Base-by-base conservation (phyloP, 2,329 filamentous ascomycete species). In the Xylariaceae sp. region DNA sequence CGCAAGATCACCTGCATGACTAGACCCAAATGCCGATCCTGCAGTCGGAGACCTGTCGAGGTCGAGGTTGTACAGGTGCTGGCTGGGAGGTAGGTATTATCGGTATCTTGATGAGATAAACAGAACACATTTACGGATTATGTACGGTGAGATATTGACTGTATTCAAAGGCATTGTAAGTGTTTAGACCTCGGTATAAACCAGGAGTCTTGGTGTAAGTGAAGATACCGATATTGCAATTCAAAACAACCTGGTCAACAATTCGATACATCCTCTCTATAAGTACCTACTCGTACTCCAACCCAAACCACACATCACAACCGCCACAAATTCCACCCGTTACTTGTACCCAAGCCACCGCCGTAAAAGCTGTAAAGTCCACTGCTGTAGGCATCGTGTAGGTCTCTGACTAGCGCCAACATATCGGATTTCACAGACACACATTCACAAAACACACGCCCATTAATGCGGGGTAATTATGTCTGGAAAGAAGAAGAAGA, bases 1-100 rank as follows among this genome's bases (percentile, higher is more conserved):
- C 59, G 63, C 63, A 62, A 56, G 57, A 66, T 66, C 53, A 64
- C 64, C 51, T 64, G 64, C 62, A 64, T 64, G 37, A 61, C 13
- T 56, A 61, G 51, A 45, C 37, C 50, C 17, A 58, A 64, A 57
- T 62, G 60, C 62, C 62, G 62, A 54, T 58, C 50, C 57, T 62
- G 57, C 62, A 60, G 57, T 56, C 61, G 57, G 42, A 35, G 13
- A 18, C 45, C 6, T 18, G 2, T 8, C n/a, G 8, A 48, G 15
- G 8, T 8, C n/a, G 8, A 48, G 8, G 8, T 8, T 48, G 6
- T 30, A 30, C 23, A 30, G 23, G 23, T 30, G 23, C 23, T 30
- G 23, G 23, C 23, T 30, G 23, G 23, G 23, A 30, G 23, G 23
- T 30, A 18, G 23, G 5, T 30, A 30, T 30, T 5, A 18, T 18